phyloP scores from a whole-genome alignment of 345 rosid genomes.

The Eucalyptus curtisii region DNA sequence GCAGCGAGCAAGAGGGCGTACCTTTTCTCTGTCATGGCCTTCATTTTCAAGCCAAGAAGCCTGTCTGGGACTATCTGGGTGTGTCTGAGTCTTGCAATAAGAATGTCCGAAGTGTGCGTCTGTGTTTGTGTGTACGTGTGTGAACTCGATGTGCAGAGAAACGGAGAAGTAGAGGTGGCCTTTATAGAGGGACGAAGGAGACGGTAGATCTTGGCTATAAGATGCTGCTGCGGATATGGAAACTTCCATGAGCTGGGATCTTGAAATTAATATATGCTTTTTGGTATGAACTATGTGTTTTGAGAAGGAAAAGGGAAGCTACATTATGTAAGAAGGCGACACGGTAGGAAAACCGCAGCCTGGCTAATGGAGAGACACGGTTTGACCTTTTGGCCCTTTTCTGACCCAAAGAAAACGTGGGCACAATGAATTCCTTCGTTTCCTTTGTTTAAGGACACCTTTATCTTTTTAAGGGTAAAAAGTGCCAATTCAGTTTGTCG shows the following conservation, averaged over 20 bases:
- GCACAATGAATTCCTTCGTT: not conserved
- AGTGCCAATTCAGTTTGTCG: too few species aligned
- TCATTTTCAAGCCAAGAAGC: not conserved
- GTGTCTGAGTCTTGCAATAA: not conserved
- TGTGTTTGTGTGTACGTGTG: not conserved
- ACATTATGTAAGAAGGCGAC: not conserved
- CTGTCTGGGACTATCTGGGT: not conserved
- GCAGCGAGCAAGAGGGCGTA: slow-evolving; percentile 62
- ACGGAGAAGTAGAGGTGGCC: not conserved
- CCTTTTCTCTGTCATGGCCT: slow-evolving; percentile 2
- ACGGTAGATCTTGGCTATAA: not conserved
- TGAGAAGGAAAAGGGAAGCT: not conserved
- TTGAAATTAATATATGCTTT: not conserved
- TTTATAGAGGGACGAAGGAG: not conserved
- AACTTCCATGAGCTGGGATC: not conserved
- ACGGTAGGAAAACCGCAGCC: not conserved
- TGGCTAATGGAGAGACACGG: not conserved
- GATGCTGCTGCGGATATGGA: not conserved
- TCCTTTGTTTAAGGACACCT: not conserved
- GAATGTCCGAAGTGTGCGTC: not conserved
- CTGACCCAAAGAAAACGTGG: not conserved
- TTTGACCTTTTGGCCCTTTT: not conserved
- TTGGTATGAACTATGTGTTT: not conserved
- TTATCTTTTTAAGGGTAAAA: too few species aligned
- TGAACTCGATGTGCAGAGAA: not conserved